These are phyloP conservation scores for Marsdenia floribunda DNA, from an alignment of 257 asterid genomes.

Conservation along the genomic window DNA sequence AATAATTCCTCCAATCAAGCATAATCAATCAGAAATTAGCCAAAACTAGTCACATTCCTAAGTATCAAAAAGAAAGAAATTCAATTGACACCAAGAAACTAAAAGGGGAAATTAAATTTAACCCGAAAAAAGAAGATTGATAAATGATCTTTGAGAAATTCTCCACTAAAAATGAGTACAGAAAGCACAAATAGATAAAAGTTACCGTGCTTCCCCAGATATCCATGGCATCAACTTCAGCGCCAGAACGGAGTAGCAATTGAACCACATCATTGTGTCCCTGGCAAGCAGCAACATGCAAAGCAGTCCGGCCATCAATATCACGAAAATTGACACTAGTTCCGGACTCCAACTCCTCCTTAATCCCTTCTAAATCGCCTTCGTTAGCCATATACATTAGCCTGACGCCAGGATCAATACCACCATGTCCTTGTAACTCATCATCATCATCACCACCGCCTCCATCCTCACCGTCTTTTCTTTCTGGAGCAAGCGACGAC, in stretches of 20 bases:
- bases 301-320: constrained; percentile 69
- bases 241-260: constrained; percentile 51
- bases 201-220: constrained; percentile 95
- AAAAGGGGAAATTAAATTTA: not conserved
- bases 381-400: constrained; percentile 72
- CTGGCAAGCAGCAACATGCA: constrained; percentile 86
- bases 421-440: constrained; percentile 29
- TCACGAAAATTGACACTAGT: constrained; percentile 61
- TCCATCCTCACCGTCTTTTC: constrained; percentile 19
- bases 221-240: constrained; percentile 54
- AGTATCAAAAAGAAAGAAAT: not conserved
- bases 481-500: constrained; percentile 57
- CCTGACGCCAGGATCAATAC: constrained; percentile 56
- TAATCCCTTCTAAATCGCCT: constrained; percentile 75
- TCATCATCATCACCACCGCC: constrained; percentile 20
- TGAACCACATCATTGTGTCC: constrained; percentile 53
- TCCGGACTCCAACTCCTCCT: constrained; percentile 55
- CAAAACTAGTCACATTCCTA: not conserved
- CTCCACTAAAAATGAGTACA: not conserved
- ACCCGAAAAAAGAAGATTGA: not conserved
- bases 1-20: not conserved
- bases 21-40: not conserved
- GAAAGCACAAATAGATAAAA: not conserved
- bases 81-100: not conserved
- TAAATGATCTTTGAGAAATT: not conserved